phyloP scores from a whole-genome alignment of 306 rosid genomes.

The Echinosophora koreensis region DNA sequence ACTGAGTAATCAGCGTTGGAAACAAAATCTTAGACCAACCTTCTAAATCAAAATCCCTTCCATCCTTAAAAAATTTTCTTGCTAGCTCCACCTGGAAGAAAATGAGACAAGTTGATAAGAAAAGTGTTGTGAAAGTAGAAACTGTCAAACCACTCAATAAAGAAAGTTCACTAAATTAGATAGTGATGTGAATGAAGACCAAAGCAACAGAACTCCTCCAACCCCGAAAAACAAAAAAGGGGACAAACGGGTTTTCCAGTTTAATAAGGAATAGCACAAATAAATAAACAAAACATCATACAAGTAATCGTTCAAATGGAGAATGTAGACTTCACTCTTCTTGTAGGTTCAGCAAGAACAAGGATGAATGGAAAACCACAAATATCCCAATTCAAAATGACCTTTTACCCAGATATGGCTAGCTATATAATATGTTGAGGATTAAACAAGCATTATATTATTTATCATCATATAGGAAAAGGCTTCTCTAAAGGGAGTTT shows the following conservation, averaged over 20 bases:
- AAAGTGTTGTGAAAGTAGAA: conserved; percentile 23
- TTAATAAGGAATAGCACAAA: conserved; percentile 4
- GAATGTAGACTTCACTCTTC: not conserved
- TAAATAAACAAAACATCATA: not conserved
- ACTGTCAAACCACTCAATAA: conserved; percentile 18
- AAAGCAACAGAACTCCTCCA: conserved; percentile 4
- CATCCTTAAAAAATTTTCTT: conserved; percentile 81
- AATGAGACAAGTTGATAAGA: conserved; percentile 42
- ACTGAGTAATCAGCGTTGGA: conserved; percentile 19
- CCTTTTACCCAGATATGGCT: conserved; percentile 16
- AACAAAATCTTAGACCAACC: conserved; percentile 60
- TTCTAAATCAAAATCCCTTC: conserved; percentile 83
- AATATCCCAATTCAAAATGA: conserved; percentile 17
- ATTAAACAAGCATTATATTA: not conserved
- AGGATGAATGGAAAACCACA: conserved; percentile 10
- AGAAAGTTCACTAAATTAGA: conserved; percentile 23
- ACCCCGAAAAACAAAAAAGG: not conserved
- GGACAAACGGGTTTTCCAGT: not conserved
- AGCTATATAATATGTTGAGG: not conserved
- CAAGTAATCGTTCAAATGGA: not conserved
- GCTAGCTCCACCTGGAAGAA: conserved; percentile 80
- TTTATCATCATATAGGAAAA: too few relatives aligned
- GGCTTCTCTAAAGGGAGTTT: too few relatives aligned
- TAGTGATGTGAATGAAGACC: conserved; percentile 22
- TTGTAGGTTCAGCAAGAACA: not conserved